Evolutionary conservation across 1,284 basidiomycete species (phyloP), one percentile per base, ranked within the genome.

Genomic region (Ganoderma multipileum): DNA sequence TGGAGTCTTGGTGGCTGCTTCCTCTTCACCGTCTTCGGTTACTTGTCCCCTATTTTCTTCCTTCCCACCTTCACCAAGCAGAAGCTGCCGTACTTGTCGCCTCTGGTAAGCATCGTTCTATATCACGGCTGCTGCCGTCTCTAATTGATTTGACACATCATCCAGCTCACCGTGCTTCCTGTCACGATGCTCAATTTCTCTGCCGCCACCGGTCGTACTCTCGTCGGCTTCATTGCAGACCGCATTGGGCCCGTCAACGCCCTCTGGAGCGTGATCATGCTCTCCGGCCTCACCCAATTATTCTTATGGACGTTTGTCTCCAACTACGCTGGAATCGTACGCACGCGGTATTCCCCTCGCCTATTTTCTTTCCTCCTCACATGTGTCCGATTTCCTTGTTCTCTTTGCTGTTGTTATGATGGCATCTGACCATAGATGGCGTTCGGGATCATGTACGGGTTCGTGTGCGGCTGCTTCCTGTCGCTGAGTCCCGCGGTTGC

Each of bases 381-480:
- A 54, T 36, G n/a, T 3, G 20, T 28, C 36, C 14, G 4, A 3
- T 54, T 61, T 33, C 28, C 33, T 26, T 57, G 44, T 8, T n/a
- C 12, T 47, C n/a, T 47, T 11, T n/a, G 4, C 36, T 39, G 14
- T 11, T n/a, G 2, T n/a, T 20, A 20, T 18, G 14, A 39, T 20
- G 64, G 54, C 57, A 42, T 26, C 64, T 44, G 28, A 61, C 50
- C 61, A 26, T 14, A 76, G 75, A 75, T 76, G 64, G 70, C 62
- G n/a, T 75, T 76, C 52, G 74, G 71, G 23, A 67, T 77, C 41
- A 50, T 76, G 30, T 77, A 76, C 66, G 76, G 76, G 14, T 76
- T 76, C 68, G 72, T 76, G 63, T 76, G 75, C 59, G 75, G 75
- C 2, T 74, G 75, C 67, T 76, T 76, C 66, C 69, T 76, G 39